Percentiles rank a stretch among this genome's conserved stretches.
These are phyloP conservation scores for Blastomyces silverae DNA, from an alignment of 2,329 filamentous ascomycete genomes.

Conservation along the genomic window DNA sequence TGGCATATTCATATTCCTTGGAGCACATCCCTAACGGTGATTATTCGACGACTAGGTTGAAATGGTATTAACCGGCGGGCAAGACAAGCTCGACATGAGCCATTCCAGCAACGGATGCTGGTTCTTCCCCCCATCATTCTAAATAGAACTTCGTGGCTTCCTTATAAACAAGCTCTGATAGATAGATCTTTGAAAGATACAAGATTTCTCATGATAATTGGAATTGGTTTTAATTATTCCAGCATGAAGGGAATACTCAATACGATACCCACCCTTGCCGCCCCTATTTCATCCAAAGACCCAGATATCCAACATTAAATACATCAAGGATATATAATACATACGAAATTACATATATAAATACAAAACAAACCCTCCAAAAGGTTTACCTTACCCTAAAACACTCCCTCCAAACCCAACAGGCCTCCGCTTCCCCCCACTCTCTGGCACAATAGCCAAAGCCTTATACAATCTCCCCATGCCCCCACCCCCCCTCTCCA, in stretches of 20 bases:
- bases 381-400: conserved; percentile 17
- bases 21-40: neutral
- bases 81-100: neutral
- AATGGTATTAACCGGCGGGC: neutral
- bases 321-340: conserved; percentile 3
- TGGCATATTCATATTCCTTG: neutral
- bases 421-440: conserved; percentile 63
- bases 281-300: neutral
- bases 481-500: conserved; percentile 73
- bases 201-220: neutral
- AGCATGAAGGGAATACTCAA: neutral
- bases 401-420: conserved; percentile 81
- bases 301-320: neutral
- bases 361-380: neutral
- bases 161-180: neutral
- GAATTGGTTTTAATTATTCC: neutral
- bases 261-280: neutral
- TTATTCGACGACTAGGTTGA: neutral
- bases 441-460: conserved; percentile 81
- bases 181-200: neutral
- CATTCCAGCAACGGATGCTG: neutral
- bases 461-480: conserved; percentile 97
- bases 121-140: neutral
- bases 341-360: neutral
- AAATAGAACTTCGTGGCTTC: neutral